These are phyloP conservation scores for Geotrichum carabidarum DNA, from an alignment of 1,139 yeast genomes.

Conservation along the genomic window DNA sequence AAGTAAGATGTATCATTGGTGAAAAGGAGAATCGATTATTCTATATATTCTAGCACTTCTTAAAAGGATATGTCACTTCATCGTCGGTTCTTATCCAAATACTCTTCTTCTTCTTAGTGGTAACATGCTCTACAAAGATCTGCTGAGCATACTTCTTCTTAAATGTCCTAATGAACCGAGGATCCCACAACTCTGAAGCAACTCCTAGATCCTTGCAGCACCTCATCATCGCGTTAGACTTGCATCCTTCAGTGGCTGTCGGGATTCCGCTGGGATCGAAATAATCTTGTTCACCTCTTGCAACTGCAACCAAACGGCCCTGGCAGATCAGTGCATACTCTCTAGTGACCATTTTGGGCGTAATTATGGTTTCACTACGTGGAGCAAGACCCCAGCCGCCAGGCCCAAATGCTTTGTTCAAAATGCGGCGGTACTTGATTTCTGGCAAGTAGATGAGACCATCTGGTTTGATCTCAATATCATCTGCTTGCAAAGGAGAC, in stretches of 20 bases:
- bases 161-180: constrained; percentile 75
- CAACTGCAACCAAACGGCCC: constrained; percentile 84
- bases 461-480: constrained; percentile 92
- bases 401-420: constrained; percentile 91
- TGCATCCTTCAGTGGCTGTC: constrained; percentile 96
- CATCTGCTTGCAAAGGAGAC: constrained; percentile 57
- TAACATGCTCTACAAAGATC: constrained; percentile 78
- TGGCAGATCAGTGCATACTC: constrained; percentile 85
- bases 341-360: constrained; percentile 62
- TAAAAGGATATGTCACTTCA: constrained; percentile 72
- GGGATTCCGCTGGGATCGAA: constrained; percentile 84
- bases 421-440: constrained; percentile 82
- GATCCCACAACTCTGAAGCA: constrained; percentile 97
- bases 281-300: constrained; percentile 94
- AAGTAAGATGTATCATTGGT: neutral
- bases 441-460: constrained; percentile 89
- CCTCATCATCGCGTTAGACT: constrained; percentile 93
- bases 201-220: constrained; percentile 96
- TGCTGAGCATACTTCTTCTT: constrained; percentile 74
- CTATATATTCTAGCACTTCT: constrained; percentile 29
- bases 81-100: constrained; percentile 76
- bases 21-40: neutral
- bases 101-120: constrained; percentile 78
- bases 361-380: constrained; percentile 73
- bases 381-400: constrained; percentile 99